Percentiles rank a stretch among this genome's conserved stretches.
Evolutionary conservation across 1,139 yeast genomes (phyloP).

Genomic region (Casaregolazyma suthepensis): DNA sequence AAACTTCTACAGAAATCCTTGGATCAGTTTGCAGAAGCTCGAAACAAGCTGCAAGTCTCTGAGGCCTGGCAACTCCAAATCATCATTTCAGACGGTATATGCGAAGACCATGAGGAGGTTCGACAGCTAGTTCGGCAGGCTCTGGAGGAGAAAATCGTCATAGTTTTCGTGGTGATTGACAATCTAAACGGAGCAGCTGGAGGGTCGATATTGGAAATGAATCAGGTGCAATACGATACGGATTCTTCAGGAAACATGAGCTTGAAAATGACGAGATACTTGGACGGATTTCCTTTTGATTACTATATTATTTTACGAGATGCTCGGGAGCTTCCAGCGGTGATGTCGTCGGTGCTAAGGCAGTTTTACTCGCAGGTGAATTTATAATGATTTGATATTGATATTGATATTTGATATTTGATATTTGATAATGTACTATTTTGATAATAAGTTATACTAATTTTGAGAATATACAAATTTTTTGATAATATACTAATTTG

Average conservation of each 20-base stretch:
- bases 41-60: constrained; percentile 25
- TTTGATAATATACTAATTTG: no score
- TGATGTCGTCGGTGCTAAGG: constrained; percentile 80
- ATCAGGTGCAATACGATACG: constrained; percentile 76
- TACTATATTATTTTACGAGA: constrained; percentile 91
- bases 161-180: constrained; percentile 91
- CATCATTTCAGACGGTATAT: constrained; percentile 90
- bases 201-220: constrained; percentile 91
- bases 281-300: constrained; percentile 95
- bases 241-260: constrained; percentile 65
- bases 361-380: constrained; percentile 75
- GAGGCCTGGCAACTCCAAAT: constrained; percentile 94
- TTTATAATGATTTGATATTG: background rate
- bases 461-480: no score
- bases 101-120: constrained; percentile 85
- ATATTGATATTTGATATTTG: background rate
- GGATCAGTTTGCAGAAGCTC: constrained; percentile 66
- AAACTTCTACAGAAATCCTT: constrained; percentile 68
- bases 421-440: background rate
- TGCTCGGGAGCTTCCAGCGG: constrained; percentile 83
- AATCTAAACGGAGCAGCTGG: constrained; percentile 60
- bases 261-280: constrained; percentile 72
- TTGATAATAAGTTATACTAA: no score
- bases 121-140: constrained; percentile 84
- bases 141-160: constrained; percentile 86